These are phyloP conservation scores for Lachnellula cervina DNA, from an alignment of 2,329 filamentous ascomycete genomes.

Conservation along the genomic window DNA sequence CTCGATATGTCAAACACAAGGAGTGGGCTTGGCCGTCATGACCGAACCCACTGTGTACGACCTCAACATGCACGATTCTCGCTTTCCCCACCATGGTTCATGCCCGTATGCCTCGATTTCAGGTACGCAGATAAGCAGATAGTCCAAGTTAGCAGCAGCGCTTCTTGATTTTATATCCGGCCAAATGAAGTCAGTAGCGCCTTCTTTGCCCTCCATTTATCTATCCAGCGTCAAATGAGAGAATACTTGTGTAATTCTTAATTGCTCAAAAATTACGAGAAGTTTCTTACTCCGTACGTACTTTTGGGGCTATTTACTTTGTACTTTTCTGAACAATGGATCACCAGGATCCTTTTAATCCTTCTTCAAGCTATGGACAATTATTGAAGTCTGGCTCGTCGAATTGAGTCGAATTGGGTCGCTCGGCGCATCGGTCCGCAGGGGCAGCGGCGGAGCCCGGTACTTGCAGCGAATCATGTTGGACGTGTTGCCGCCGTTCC, in stretches of 20 bases:
- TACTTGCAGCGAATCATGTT: slow-evolving; percentile 21
- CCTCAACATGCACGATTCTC: background rate
- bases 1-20: background rate
- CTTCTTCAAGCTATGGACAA: background rate
- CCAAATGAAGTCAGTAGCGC: too few species aligned
- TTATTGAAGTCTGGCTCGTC: background rate
- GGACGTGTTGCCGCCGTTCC: slow-evolving; percentile 26
- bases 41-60: background rate
- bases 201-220: too few species aligned
- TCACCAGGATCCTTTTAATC: too few species aligned
- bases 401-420: slow-evolving; percentile 1
- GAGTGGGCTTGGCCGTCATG: background rate
- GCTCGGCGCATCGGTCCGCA: slow-evolving; percentile 19
- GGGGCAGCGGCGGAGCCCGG: slow-evolving; percentile 13
- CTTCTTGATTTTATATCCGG: background rate
- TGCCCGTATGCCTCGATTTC: background rate
- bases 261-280: too few species aligned
- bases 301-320: too few species aligned
- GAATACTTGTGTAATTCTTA: too few species aligned
- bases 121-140: background rate
- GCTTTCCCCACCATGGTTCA: background rate
- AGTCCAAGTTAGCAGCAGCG: background rate
- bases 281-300: too few species aligned
- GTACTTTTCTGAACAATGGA: background rate
- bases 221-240: too few species aligned